Base-by-base conservation (phyloP, 345 rosid species). In the Eucalyptus victrix region DNA sequence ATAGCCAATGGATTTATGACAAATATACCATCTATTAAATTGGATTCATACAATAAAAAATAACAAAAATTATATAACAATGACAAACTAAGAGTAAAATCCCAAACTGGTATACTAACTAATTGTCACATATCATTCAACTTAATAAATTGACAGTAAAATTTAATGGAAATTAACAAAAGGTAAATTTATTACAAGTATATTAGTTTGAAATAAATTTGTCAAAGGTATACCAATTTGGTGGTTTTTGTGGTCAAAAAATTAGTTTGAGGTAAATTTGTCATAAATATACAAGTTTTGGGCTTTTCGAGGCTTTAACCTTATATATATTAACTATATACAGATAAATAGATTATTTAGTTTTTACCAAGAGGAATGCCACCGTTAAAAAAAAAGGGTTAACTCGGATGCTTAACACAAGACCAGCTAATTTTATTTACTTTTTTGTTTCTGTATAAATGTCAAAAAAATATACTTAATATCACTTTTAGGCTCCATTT, bases 221-320 rank as follows among this genome's bases (percentile, higher is more conserved):
- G 0, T 49, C 18, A 49, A 49, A 49, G 0, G 0, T 49, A 3
- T 49, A 49, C 7, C 7, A 16, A 17, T 50, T 50, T 50, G 1
- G 7, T 3, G 3, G 1, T 50, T 50, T 50, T 16, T 1, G 53
- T 50, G 19, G 1, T 50, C 3, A 16, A 50, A 50, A 50, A 50
- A 6, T 15, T 50, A 50, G 3, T 50, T 50, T 50, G 18, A 6
- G 7, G 1, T 50, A 50, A 50, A 50, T 50, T 50, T 50, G 7
- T 50, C 1, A 16, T 6, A 0, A 1, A 3, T 16, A 17, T 50
- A 50, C 7, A 3, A 16, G 0, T 16, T 16, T 50, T 2, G 7
- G 0, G 0, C 16, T 50, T 50, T 50, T 50, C 3, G 0, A 0
- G 3, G 18, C 19, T 16, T 50, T 16, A 49, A 49, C 51, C 0